Base-by-base conservation (phyloP, 2,329 filamentous ascomycete species). In the Exophiala spinifera region DNA sequence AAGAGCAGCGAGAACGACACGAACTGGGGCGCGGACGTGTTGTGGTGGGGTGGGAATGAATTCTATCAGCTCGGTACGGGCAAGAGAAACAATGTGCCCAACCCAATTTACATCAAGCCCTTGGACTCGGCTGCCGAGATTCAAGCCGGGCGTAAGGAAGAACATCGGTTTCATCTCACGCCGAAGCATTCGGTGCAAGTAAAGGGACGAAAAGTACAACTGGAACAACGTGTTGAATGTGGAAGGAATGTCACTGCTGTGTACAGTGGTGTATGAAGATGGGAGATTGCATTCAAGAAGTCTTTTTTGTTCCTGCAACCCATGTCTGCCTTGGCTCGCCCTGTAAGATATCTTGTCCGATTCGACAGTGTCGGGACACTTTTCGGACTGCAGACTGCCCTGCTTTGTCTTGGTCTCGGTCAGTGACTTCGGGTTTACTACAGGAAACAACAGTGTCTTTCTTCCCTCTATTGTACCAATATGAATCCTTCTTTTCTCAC, bases 41-140 rank as follows among this genome's bases (percentile, higher is more conserved):
- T 97, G 1, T 95, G 89, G 77, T 99, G 91, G 89, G 94, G 94
- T 58, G 90, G 90, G 49, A 99, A 97, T 66, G 91, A 97, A 74
- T 83, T 86, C 68, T 96, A 88, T 70, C 94, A 99, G 72, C 81
- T 99, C 21, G 94, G 94, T 11, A 96, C 88, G 0, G 91, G 94
- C 23, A 95, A 88, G 76, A 77, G 92, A 58, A 94, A 83, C 65
- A 97, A 97, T 66, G 67, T 88, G 8, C 82, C 83, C 49, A 78
- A 80, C 11, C 94, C 94, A 1, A 78, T 79, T 1, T 92, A 96
- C 67, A 90, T 96, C 49, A 82, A 84, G 28, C 87, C 89, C 13
- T 71, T 92, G 39, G 90, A 95, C 58, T 72, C 77, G 11, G 80
- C 80, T 45, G 80, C 78, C 0, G 86, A 86, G 63, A 78, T 79